phyloP scores from a whole-genome alignment of 305 asterid species.

The Plantago coronopus region DNA sequence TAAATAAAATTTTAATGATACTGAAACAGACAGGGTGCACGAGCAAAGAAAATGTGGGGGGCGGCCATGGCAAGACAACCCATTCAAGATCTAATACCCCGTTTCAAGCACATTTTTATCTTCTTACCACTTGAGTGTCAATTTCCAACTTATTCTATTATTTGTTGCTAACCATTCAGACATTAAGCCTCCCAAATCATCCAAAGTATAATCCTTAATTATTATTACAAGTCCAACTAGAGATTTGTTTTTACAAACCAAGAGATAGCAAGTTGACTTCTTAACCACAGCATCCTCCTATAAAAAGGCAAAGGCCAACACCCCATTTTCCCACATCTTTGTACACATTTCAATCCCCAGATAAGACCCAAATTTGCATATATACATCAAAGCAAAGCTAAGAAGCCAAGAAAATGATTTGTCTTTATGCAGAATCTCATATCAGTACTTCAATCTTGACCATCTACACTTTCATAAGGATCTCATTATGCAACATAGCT shows the following conservation, averaged over 20 bases:
- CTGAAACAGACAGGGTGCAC: too few species aligned
- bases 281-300: conserved; percentile 4
- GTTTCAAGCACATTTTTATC: background rate
- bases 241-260: conserved; percentile 16
- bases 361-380: background rate
- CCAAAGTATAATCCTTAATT: conserved; percentile 24
- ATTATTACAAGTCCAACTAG: conserved; percentile 3
- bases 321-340: conserved; percentile 2
- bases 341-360: background rate
- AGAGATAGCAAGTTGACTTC: conserved; percentile 31
- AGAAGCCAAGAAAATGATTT: conserved; percentile 30
- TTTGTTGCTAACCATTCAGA: background rate
- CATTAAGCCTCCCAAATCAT: conserved; percentile 10
- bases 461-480: conserved; percentile 32
- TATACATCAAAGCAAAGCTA: background rate
- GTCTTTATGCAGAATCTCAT: conserved; percentile 29
- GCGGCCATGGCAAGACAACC: background rate
- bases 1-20: too few species aligned
- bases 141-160: background rate
- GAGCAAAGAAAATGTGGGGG: background rate
- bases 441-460: conserved; percentile 22
- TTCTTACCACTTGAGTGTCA: background rate
- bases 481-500: conserved; percentile 25
- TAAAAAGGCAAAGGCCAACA: conserved; percentile 14
- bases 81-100: conserved; percentile 4